Conservation (phyloP, 257 asterid genomes). For the Henckelia pumila region DNA sequence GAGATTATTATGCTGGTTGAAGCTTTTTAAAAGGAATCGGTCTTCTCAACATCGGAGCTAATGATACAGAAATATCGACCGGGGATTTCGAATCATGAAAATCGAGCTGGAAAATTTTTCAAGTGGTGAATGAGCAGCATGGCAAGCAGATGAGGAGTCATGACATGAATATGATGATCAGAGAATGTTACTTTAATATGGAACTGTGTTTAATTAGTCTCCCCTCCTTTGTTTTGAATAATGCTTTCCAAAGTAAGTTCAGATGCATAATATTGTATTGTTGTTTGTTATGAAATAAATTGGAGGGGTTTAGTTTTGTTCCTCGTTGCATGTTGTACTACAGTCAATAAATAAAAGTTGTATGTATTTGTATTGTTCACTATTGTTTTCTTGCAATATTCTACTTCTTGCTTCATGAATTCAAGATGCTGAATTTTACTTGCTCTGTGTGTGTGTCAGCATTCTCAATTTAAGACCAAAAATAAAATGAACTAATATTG, state of each 20-base stretch:
- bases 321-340: not conserved
- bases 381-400: not conserved
- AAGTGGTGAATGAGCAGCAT: slow-evolving; percentile 11
- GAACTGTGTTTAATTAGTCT: not conserved
- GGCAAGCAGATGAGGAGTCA: slow-evolving; percentile 9
- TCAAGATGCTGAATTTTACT: too few species aligned
- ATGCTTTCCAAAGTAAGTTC: not conserved
- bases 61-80: slow-evolving; percentile 4
- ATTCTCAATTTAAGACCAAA: not conserved
- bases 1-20: slow-evolving; percentile 2
- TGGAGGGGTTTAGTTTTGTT: not conserved
- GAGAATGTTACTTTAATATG: not conserved
- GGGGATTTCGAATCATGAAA: not conserved
- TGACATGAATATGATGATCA: not conserved
- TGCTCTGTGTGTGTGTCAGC: too few species aligned
- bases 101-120: not conserved
- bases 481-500: not conserved
- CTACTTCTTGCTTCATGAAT: not conserved
- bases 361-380: too few species aligned
- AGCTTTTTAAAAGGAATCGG: slow-evolving; percentile 17
- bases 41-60: slow-evolving; percentile 7
- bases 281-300: not conserved
- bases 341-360: too few species aligned
- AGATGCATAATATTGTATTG: not conserved
- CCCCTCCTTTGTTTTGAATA: not conserved